A percentile compares a stretch with the other conserved stretches of the same genome.
Conservation (phyloP, 2,329 filamentous ascomycete genomes). For the Xylaria sp. region DNA sequence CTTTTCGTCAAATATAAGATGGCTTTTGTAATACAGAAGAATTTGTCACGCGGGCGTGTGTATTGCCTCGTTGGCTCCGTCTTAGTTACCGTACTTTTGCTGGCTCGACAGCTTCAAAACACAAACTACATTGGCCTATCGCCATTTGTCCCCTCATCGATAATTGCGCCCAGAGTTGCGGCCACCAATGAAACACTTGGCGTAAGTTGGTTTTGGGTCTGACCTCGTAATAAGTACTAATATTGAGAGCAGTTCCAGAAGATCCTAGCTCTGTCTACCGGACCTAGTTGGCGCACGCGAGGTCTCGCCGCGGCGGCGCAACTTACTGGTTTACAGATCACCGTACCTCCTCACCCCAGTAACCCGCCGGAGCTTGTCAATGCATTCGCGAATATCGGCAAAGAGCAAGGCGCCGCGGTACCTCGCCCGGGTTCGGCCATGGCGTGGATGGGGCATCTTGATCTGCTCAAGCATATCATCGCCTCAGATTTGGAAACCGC, state of each 20-base stretch:
- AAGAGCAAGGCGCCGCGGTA: constrained; percentile 17
- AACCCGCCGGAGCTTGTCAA: constrained; percentile 45
- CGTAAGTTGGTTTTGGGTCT: neutral
- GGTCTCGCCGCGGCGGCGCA: constrained; percentile 51
- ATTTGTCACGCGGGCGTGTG: constrained; percentile 10
- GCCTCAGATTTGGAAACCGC: constrained; percentile 42
- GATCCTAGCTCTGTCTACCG: constrained; percentile 6
- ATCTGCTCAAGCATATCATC: constrained; percentile 48
- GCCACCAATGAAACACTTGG: constrained; percentile 14
- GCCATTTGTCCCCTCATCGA: neutral
- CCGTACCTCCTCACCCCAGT: constrained; percentile 50
- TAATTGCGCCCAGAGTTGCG: neutral
- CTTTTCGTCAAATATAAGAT: neutral
- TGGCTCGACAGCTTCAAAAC: neutral
- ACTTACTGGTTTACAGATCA: constrained; percentile 49
- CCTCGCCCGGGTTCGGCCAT: constrained; percentile 40
- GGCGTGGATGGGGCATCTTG: constrained; percentile 49
- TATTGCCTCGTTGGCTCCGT: neutral
- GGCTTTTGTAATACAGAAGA: neutral
- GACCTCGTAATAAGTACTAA: neutral
- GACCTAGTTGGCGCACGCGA: constrained; percentile 51
- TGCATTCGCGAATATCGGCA: constrained; percentile 45
- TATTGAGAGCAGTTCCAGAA: constrained; percentile 7
- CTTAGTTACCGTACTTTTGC: neutral
- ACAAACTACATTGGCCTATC: neutral